Conservation (phyloP, 75 land plant genomes). For the Larix kaempferi region DNA sequence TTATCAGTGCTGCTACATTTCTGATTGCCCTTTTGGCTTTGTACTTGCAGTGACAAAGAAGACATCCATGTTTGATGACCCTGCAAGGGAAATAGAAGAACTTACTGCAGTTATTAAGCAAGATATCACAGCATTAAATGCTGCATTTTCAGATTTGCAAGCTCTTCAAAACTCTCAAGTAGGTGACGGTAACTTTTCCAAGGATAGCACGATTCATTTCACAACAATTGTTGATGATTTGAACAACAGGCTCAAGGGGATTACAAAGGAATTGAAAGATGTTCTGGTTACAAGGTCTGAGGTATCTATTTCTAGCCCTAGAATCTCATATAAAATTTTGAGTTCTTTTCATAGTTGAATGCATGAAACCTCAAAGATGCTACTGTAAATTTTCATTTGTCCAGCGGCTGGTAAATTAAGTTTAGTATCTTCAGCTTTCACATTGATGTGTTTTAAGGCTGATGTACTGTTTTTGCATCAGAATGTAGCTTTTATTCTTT, state of each 20-base stretch:
- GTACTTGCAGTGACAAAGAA: slow-evolving; percentile 75
- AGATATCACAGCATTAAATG: slow-evolving; percentile 71
- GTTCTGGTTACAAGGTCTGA: slow-evolving; percentile 77
- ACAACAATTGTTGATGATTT: slow-evolving; percentile 74
- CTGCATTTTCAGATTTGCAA: slow-evolving; percentile 72
- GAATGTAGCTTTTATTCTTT: not conserved
- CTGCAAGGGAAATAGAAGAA: slow-evolving; percentile 77
- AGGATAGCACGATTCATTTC: slow-evolving; percentile 64
- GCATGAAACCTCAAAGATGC: not conserved
- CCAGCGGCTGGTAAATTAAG: not conserved
- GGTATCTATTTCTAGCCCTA: slow-evolving; percentile 29
- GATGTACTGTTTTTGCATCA: not conserved
- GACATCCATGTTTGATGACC: slow-evolving; percentile 83
- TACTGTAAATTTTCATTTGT: not conserved
- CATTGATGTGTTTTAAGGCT: not conserved
- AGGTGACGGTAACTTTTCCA: slow-evolving; percentile 46
- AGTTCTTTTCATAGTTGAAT: not conserved
- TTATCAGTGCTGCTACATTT: not conserved
- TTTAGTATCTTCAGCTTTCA: not conserved
- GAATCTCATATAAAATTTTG: not conserved
- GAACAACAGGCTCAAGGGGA: slow-evolving; percentile 70
- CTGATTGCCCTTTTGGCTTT: not conserved
- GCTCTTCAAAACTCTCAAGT: slow-evolving; percentile 46
- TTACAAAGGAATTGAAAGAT: slow-evolving; percentile 85
- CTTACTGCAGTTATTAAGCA: slow-evolving; percentile 71